These are phyloP conservation scores for Beauveria sp. DNA, from an alignment of 2,329 filamentous ascomycete genomes.

Conservation along the genomic window DNA sequence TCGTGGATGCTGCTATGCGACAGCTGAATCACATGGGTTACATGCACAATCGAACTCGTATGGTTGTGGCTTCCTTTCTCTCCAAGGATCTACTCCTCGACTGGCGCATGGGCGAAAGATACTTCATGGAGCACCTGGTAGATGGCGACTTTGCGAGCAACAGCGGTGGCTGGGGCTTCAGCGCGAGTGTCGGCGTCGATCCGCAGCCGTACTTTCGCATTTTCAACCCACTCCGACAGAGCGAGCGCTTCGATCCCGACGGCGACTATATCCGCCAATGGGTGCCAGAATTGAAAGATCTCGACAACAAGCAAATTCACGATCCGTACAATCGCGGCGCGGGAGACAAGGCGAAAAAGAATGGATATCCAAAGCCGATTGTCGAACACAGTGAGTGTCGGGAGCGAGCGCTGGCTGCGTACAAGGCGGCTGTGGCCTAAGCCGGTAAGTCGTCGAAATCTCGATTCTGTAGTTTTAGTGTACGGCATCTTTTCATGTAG, in stretches of 20 bases:
- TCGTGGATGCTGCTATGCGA: slow-evolving; percentile 82
- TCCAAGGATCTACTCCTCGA: slow-evolving; percentile 74
- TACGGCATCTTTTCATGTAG: background rate
- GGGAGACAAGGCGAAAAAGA: slow-evolving; percentile 49
- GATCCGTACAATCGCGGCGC: slow-evolving; percentile 68
- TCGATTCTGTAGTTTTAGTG: background rate
- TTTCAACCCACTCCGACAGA: slow-evolving; percentile 79
- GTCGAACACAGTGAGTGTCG: slow-evolving; percentile 66
- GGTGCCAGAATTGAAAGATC: slow-evolving; percentile 63
- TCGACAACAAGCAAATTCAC: slow-evolving; percentile 65
- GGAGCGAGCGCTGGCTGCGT: slow-evolving; percentile 59
- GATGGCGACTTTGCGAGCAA: slow-evolving; percentile 77
- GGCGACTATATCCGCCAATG: slow-evolving; percentile 77
- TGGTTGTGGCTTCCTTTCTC: slow-evolving; percentile 76
- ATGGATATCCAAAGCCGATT: slow-evolving; percentile 66
- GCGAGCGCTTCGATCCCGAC: slow-evolving; percentile 73
- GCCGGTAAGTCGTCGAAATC: background rate
- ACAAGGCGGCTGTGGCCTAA: slow-evolving; percentile 45
- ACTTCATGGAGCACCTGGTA: slow-evolving; percentile 74
- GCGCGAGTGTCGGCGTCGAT: slow-evolving; percentile 65
- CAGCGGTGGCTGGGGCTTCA: slow-evolving; percentile 53
- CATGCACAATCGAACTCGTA: slow-evolving; percentile 81
- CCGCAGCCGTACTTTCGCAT: slow-evolving; percentile 87
- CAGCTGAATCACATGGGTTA: slow-evolving; percentile 61
- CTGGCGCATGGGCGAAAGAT: slow-evolving; percentile 74